These are phyloP conservation scores for Myrmaecium sp. DNA, from an alignment of 2,329 filamentous ascomycete species.

Conservation along the genomic window DNA sequence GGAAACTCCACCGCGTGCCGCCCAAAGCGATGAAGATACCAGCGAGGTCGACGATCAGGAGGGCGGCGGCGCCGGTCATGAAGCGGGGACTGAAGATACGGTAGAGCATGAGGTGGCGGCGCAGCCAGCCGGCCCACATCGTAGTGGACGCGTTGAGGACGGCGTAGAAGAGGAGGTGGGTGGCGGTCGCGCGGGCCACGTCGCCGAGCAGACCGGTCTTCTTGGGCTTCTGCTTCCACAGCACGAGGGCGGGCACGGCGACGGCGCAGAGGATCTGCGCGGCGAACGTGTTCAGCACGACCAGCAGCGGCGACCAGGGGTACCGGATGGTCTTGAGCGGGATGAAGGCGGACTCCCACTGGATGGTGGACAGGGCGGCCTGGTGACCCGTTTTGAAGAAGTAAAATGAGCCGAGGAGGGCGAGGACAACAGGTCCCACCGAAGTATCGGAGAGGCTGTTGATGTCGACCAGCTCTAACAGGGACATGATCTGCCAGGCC, in stretches of 20 bases:
- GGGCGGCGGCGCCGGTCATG: constrained; percentile 57
- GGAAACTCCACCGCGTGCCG: constrained; percentile 58
- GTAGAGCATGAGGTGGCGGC: constrained; percentile 91
- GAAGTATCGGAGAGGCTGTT: constrained; percentile 46
- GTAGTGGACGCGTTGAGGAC: constrained; percentile 74
- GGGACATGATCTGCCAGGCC: constrained; percentile 74
- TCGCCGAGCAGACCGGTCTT: constrained; percentile 46
- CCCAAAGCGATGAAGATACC: constrained; percentile 52
- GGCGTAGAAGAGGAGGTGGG: constrained; percentile 68
- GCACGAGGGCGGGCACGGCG: constrained; percentile 60
- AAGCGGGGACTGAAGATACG: constrained; percentile 84
- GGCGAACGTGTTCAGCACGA: constrained; percentile 75
- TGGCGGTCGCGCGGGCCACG: constrained; percentile 52
- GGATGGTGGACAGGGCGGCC: constrained; percentile 69
- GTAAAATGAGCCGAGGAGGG: constrained; percentile 79
- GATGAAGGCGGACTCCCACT: constrained; percentile 94
- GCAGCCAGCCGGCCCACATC: constrained; percentile 72
- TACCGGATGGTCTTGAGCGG: constrained; percentile 69
- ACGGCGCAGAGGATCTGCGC: constrained; percentile 71
- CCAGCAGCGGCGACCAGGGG: constrained; percentile 71
- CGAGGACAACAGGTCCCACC: constrained; percentile 71
- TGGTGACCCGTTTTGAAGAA: constrained; percentile 98
- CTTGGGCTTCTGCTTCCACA: constrained; percentile 81
- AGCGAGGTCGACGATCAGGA: constrained; percentile 65
- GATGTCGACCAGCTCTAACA: constrained; percentile 46